phyloP scores from a whole-genome alignment of 2,329 filamentous ascomycete genomes.

The Hymenoscyphus repandus region DNA sequence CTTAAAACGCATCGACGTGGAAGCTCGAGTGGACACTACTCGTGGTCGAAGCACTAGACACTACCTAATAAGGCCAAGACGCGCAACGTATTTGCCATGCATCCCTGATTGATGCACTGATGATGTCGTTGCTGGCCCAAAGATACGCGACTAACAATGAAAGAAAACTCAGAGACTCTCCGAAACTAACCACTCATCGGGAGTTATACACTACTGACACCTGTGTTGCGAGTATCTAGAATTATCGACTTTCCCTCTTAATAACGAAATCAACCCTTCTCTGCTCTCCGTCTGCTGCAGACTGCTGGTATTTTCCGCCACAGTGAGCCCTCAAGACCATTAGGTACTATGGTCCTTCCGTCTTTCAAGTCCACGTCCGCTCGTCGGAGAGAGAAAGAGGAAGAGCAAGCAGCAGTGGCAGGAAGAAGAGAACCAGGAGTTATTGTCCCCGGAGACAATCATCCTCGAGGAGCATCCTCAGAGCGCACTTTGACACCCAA shows the following conservation, averaged over 20 bases:
- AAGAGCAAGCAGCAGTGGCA: background rate
- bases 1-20: too few species aligned
- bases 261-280: background rate
- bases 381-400: background rate
- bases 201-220: too few species aligned
- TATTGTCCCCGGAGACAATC: slow-evolving; percentile 2
- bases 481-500: slow-evolving; percentile 23
- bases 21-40: too few species aligned
- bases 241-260: too few species aligned
- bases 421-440: background rate
- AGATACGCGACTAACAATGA: background rate
- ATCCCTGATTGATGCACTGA: background rate
- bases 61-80: too few species aligned
- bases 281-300: background rate
- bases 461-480: slow-evolving; percentile 7
- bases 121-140: background rate
- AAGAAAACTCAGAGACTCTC: too few species aligned
- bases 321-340: background rate
- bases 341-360: background rate
- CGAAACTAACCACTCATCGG: too few species aligned
- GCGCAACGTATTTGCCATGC: too few species aligned
- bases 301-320: too few species aligned
- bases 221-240: too few species aligned
- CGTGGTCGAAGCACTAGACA: too few species aligned
- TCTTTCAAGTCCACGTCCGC: background rate